Evolutionary conservation across 202 grass and related monocot species (phyloP), one percentile per base, ranked within the genome.

Genomic region (Panicum hallii): DNA sequence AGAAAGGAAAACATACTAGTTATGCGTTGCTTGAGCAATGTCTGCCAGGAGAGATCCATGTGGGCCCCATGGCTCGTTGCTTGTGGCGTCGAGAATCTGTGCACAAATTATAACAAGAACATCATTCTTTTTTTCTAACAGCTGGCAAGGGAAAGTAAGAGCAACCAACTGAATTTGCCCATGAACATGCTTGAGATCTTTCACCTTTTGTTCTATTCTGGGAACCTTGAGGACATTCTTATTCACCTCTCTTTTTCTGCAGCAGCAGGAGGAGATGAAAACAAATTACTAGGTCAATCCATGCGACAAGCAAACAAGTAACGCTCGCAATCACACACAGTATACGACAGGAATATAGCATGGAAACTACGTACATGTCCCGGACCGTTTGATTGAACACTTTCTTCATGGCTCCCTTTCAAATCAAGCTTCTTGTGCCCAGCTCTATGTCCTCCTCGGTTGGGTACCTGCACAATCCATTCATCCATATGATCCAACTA

Each of bases 151-250:
- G 38, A 17, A 72, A 36, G 20, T 6, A 7, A 4, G 22, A 62
- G 38, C 15, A 65, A 47, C 64, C n/a, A 1, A 67, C 63, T 56
- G n/a, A 67, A 67, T 55, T 57, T 23, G 19, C 17, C 63, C 23
- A 42, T 22, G 0, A 78, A 23, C 50, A 86, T 63, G 41, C 16
- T 56, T 15, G 60, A 26, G 67, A 83, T 73, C 54, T 66, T 32
- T 61, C 49, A 96, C 97, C 97, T 99, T 99, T 43, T 97, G 97
- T 38, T 99, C 97, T 66, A 92, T 80, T 36, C 84, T 80, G 48
- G 97, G 97, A 23, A 99, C 90, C 86, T 99, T 99, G 76, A 99
- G 82, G 83, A 99, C 97, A 70, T 99, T 99, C 78, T 97, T 99
- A 28, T 99, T 99, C 70, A 99, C 97, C 85, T 86, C 97, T 74